Conservation (phyloP, 1,284 basidiomycete species). For the Sparassis latifolia region DNA sequence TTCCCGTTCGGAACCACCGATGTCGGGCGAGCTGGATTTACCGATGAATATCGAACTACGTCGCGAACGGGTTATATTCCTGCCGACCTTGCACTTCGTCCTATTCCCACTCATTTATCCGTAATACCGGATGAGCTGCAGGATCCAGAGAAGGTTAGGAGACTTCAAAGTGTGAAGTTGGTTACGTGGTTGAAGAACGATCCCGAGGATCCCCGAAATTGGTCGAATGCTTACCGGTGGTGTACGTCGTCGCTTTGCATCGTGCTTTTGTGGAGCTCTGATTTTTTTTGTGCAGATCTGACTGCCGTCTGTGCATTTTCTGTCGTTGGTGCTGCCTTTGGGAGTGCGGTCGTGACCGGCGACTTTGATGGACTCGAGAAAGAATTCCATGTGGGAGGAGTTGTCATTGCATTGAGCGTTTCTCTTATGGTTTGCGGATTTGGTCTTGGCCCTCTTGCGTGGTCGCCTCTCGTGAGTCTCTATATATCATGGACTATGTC, state of each 20-base stretch:
- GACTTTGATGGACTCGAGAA: conserved; percentile 32
- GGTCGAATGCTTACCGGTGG: conserved; percentile 45
- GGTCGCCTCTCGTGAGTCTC: conserved; percentile 27
- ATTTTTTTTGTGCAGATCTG: conserved; percentile 12
- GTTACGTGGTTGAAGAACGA: conserved; percentile 37
- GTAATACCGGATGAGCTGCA: conserved; percentile 18
- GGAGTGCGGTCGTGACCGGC: conserved; percentile 50
- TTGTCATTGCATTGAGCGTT: conserved; percentile 36
- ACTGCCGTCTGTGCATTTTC: conserved; percentile 19
- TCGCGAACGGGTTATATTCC: conserved; percentile 22
- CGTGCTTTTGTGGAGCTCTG: conserved; percentile 31
- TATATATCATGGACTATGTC: conserved; percentile 14
- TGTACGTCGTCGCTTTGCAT: conserved; percentile 29
- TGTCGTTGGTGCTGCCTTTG: conserved; percentile 42
- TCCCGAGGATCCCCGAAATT: conserved; percentile 58
- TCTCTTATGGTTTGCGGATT: conserved; percentile 53
- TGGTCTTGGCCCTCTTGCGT: conserved; percentile 38
- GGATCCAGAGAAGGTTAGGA: conserved; percentile 28
- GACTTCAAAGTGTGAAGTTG: conserved; percentile 25
- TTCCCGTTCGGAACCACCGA: conserved; percentile 29
- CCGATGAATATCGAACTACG: conserved; percentile 27
- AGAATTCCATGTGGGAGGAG: conserved; percentile 42
- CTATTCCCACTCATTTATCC: conserved; percentile 23
- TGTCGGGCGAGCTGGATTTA: conserved; percentile 21
- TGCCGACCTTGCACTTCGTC: conserved; percentile 21